Evolutionary conservation across 2,329 filamentous ascomycete genomes (phyloP).

Genomic region (Apiospora rasikravindrae): DNA sequence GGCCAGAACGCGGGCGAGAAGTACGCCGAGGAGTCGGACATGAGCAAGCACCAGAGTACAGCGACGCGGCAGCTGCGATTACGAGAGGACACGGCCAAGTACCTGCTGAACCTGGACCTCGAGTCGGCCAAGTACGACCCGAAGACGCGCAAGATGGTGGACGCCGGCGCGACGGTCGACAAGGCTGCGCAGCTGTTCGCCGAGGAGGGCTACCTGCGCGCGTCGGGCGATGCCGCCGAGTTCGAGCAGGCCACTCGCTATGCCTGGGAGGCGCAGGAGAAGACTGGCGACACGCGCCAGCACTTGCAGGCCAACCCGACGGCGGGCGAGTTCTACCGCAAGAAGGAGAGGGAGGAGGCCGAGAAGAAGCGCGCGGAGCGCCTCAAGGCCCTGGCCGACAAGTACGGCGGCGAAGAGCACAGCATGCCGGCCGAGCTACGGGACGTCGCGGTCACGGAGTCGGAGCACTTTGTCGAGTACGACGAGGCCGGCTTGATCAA

Average conservation of each 20-base stretch:
- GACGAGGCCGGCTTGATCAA: constrained; percentile 90
- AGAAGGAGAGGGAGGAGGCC: constrained; percentile 77
- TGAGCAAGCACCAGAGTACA: constrained; percentile 91
- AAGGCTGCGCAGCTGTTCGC: constrained; percentile 83
- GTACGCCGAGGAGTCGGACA: constrained; percentile 95
- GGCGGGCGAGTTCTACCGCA: constrained; percentile 82
- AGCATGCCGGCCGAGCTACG: constrained; percentile 65
- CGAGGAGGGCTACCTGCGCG: constrained; percentile 89
- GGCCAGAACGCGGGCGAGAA: constrained; percentile 67
- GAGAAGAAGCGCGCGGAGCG: constrained; percentile 71
- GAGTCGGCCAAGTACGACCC: constrained; percentile 98
- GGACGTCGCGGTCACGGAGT: constrained; percentile 74
- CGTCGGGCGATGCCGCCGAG: constrained; percentile 88
- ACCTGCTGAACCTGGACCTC: constrained; percentile 90
- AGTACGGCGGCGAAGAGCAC: constrained; percentile 76
- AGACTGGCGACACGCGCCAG: constrained; percentile 72
- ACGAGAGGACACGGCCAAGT: constrained; percentile 96
- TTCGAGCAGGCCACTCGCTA: constrained; percentile 90
- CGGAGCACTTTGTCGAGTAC: constrained; percentile 90
- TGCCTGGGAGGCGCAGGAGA: constrained; percentile 95
- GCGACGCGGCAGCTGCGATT: constrained; percentile 89
- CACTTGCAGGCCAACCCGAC: constrained; percentile 98
- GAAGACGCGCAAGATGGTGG: constrained; percentile 90
- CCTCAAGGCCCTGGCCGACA: constrained; percentile 74
- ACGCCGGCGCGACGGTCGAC: constrained; percentile 80